These are phyloP conservation scores for Alternaria angustiovoidea DNA, from an alignment of 2,329 filamentous ascomycete genomes.

Conservation along the genomic window DNA sequence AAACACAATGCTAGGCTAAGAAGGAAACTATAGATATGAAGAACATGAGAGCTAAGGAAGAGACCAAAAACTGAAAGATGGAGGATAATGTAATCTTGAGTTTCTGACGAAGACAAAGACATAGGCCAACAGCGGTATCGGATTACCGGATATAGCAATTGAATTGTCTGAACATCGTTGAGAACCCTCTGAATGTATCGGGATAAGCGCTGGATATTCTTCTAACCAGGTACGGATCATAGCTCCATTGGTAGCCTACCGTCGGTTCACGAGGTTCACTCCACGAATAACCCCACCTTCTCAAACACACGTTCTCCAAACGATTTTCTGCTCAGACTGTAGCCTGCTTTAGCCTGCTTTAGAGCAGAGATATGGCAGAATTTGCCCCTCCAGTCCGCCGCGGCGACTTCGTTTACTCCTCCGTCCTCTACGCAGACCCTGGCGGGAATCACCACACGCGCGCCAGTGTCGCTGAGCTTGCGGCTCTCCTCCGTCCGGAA, in stretches of 20 bases:
- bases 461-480: conserved; percentile 42
- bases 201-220: not conserved
- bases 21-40: fast-evolving
- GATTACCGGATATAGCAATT: not conserved
- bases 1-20: fast-evolving
- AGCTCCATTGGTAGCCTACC: not conserved
- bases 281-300: not conserved
- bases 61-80: too few species aligned
- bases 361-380: conserved; percentile 17
- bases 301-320: not conserved
- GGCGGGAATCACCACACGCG: conserved; percentile 44
- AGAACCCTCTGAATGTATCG: fast-evolving
- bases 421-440: conserved; percentile 40
- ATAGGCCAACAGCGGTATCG: not conserved
- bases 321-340: not conserved
- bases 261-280: not conserved
- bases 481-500: conserved; percentile 39
- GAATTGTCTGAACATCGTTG: too few species aligned
- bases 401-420: conserved; percentile 42
- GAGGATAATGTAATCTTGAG: too few species aligned
- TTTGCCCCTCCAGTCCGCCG: conserved; percentile 41
- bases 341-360: not conserved
- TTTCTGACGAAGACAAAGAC: too few species aligned
- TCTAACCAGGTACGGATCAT: not conserved
- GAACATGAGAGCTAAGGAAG: not conserved